phyloP scores from a whole-genome alignment of 78 protist species.

The Cavenderia fasciculata region DNA sequence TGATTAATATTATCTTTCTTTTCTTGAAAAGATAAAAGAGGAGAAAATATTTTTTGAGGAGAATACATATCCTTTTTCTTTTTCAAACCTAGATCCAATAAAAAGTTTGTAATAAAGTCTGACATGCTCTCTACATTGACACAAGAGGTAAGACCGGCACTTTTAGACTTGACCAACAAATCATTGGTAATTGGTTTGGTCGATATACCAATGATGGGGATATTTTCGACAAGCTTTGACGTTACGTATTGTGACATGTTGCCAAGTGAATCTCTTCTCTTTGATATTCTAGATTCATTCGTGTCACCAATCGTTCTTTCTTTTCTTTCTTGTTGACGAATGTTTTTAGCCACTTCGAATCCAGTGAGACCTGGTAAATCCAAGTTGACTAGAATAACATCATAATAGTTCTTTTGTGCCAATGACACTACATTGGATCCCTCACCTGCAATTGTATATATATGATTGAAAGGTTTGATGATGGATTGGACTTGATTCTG shows the following conservation, averaged over 20 bases:
- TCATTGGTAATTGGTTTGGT: neutral
- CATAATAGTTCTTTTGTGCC: conserved; percentile 62
- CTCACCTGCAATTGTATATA: conserved; percentile 21
- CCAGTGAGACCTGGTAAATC: conserved; percentile 21
- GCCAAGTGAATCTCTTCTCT: no score
- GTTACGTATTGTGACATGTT: no score
- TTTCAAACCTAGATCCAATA: conserved; percentile 7
- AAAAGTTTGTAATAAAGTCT: neutral
- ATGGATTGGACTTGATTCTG: conserved; percentile 12
- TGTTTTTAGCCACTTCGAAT: neutral
- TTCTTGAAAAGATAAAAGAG: conserved; percentile 5
- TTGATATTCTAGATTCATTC: no score
- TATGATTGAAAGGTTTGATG: conserved; percentile 10
- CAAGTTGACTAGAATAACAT: conserved; percentile 25
- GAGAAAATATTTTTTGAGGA: conserved; percentile 32
- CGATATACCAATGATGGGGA: conserved; percentile 31
- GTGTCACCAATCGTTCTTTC: no score
- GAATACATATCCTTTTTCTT: conserved; percentile 1
- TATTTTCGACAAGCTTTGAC: neutral
- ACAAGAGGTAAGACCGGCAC: conserved; percentile 7
- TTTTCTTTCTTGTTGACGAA: conserved; percentile 5
- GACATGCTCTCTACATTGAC: neutral
- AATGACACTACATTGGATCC: conserved; percentile 5
- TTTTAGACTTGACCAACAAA: neutral
- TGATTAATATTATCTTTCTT: neutral